A percentile compares a stretch with the other conserved stretches of the same genome.
Evolutionary conservation across 2,329 filamentous ascomycete species (phyloP).

Genomic region (Chaetomium olivaceum): DNA sequence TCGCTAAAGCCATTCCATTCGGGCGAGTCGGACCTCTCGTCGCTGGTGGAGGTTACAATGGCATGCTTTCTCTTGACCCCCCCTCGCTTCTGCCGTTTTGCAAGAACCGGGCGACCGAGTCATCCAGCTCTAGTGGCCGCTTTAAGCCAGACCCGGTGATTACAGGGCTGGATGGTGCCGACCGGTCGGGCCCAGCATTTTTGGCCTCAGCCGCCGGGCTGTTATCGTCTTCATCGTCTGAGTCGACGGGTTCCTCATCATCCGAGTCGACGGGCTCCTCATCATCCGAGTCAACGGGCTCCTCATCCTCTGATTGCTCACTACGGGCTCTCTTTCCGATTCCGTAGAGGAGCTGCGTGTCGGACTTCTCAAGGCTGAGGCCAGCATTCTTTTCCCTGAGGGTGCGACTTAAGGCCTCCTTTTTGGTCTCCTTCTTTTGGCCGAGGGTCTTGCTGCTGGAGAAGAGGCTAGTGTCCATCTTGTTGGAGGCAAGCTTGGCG

Average conservation of each 20-base stretch:
- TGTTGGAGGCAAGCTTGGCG: conserved; percentile 75
- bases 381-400: conserved; percentile 66
- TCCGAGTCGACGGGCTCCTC: conserved; percentile 32
- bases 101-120: conserved; percentile 76
- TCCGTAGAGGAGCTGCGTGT: conserved; percentile 56
- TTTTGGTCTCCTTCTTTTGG: conserved; percentile 68
- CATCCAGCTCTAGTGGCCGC: conserved; percentile 76
- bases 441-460: conserved; percentile 77
- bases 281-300: conserved; percentile 28
- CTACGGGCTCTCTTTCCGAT: conserved; percentile 41
- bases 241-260: conserved; percentile 31
- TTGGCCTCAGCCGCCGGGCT: conserved; percentile 4
- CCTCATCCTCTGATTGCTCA: conserved; percentile 33
- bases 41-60: conserved; percentile 45
- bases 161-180: conserved; percentile 22
- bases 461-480: conserved; percentile 79
- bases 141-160: conserved; percentile 77
- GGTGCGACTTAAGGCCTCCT: conserved; percentile 64
- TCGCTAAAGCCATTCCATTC: conserved; percentile 64
- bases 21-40: conserved; percentile 46
- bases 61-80: conserved; percentile 59
- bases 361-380: conserved; percentile 55
- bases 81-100: conserved; percentile 75
- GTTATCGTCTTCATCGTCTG: conserved; percentile 30
- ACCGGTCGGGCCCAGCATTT: not conserved